A percentile compares a stretch with the other conserved stretches of the same genome.
phyloP scores from a whole-genome alignment of 2,329 filamentous ascomycete species.

The Colletotrichum theobromicola region DNA sequence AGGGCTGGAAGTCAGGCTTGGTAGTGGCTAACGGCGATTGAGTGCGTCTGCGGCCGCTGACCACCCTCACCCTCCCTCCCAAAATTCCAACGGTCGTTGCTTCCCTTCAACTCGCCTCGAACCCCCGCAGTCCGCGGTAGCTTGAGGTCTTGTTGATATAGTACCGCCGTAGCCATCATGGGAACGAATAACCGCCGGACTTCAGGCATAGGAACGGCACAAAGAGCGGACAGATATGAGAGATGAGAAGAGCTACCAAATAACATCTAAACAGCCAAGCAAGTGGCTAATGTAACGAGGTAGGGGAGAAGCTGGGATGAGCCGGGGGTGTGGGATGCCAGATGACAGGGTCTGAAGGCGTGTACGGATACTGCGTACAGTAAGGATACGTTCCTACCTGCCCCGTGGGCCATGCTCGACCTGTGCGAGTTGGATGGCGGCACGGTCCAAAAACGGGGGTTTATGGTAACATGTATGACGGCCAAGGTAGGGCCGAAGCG shows the following conservation, averaged over 20 bases:
- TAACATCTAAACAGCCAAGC: background rate
- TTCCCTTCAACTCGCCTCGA: background rate
- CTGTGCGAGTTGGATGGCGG: background rate
- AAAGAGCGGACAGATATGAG: background rate
- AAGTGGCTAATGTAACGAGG: conserved; percentile 14
- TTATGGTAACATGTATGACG: background rate
- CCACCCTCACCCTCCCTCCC: background rate
- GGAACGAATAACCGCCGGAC: background rate
- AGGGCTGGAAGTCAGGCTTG: conserved; percentile 7
- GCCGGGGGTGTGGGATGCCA: conserved; percentile 3
- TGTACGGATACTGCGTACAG: background rate
- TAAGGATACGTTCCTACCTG: background rate
- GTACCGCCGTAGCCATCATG: background rate
- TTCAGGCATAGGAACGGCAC: background rate
- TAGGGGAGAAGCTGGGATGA: conserved; percentile 8
- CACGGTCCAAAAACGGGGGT: background rate
- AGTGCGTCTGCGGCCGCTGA: conserved; percentile 9
- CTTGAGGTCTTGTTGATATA: background rate
- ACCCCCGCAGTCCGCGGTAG: background rate
- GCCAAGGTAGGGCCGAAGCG: conserved; percentile 13
- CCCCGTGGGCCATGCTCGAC: background rate
- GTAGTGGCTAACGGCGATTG: background rate
- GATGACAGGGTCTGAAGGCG: background rate
- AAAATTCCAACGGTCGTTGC: background rate
- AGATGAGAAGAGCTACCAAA: background rate